Conservation (phyloP, 768 basidiomycete genomes). For the Lactifluus piperatus region DNA sequence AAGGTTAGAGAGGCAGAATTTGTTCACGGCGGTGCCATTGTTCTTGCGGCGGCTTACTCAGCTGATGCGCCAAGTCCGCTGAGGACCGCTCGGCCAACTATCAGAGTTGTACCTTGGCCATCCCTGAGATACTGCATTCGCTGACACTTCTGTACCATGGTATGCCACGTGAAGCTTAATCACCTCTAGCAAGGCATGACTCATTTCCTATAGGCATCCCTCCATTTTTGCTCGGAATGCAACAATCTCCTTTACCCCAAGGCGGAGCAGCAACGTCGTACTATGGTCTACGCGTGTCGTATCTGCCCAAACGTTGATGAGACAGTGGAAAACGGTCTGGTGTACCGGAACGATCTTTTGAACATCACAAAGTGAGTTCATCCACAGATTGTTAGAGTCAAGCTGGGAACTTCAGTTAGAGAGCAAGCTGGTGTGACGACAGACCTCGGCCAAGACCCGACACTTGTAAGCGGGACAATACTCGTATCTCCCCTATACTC, state of each 20-base stretch:
- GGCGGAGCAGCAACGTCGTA: conserved; percentile 76
- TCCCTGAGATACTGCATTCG: neutral
- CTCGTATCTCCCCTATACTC: neutral
- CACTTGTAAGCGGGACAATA: conserved; percentile 45
- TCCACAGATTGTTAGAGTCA: neutral
- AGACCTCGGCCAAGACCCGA: conserved; percentile 83
- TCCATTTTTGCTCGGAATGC: conserved; percentile 91
- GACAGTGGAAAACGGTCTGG: conserved; percentile 77
- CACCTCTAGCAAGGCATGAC: neutral
- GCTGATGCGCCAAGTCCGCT: too few species aligned
- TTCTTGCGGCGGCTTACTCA: too few species aligned
- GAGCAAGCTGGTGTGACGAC: conserved; percentile 90
- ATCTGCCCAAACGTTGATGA: conserved; percentile 82
- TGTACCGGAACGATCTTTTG: conserved; percentile 88
- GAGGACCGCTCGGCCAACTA: too few species aligned
- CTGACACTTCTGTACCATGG: neutral
- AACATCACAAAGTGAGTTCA: conserved; percentile 78
- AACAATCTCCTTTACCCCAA: conserved; percentile 93
- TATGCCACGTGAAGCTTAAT: neutral
- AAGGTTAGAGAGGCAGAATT: too few species aligned
- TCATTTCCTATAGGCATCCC: conserved; percentile 49
- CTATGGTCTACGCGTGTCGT: conserved; percentile 86
- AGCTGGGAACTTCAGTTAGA: conserved; percentile 34
- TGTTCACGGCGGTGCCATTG: too few species aligned
- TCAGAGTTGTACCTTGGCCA: too few species aligned